A percentile compares a stretch with the other conserved stretches of the same genome.
phyloP scores from a whole-genome alignment of 805 yeast species.

The Ogataea sp. region DNA sequence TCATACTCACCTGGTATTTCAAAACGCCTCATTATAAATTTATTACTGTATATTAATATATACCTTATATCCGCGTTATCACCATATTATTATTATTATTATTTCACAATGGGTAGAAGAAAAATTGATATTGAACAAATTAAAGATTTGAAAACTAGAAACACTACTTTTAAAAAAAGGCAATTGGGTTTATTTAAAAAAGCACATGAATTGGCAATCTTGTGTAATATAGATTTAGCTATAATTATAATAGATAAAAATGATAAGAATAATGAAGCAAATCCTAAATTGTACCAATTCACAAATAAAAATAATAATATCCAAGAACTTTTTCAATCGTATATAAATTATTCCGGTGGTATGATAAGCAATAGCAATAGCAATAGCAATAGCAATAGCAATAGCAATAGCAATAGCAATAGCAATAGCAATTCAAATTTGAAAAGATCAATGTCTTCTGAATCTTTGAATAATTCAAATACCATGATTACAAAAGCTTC shows the following conservation, averaged over 20 bases:
- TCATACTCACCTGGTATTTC: too few relatives aligned
- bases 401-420: background rate
- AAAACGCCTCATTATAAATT: too few relatives aligned
- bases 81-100: too few relatives aligned
- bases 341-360: too few relatives aligned
- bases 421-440: background rate
- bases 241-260: constrained; percentile 80
- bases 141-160: constrained; percentile 77
- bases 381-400: background rate
- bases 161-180: constrained; percentile 85
- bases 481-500: too few relatives aligned
- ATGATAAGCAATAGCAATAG: background rate
- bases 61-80: background rate
- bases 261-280: constrained; percentile 30
- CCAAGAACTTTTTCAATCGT: too few relatives aligned
- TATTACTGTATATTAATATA: background rate
- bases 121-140: constrained; percentile 91
- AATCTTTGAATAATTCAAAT: too few relatives aligned
- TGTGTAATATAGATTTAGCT: constrained; percentile 90
- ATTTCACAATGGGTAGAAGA: constrained; percentile 78
- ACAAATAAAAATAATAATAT: constrained; percentile 45
- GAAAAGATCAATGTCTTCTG: background rate
- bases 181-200: constrained; percentile 90
- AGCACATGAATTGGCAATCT: constrained; percentile 78
- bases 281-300: constrained; percentile 77